These are phyloP conservation scores for Ballota nigra DNA, from an alignment of 257 asterid species.

Conservation along the genomic window DNA sequence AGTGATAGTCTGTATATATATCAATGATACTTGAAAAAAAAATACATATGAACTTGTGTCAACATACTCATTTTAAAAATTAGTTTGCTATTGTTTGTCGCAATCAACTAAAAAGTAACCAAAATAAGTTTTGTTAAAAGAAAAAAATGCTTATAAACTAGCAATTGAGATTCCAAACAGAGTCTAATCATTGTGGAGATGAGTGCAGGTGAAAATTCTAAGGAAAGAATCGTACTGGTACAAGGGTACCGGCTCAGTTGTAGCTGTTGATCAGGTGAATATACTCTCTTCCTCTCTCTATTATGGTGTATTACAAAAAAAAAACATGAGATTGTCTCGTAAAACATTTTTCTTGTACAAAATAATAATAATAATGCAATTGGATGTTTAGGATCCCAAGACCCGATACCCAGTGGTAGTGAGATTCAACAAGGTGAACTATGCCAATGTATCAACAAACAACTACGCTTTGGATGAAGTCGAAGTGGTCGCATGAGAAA, in stretches of 20 bases:
- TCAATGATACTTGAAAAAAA: too few relatives aligned
- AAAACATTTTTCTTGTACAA: too few relatives aligned
- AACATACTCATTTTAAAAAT: too few relatives aligned
- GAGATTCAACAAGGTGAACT: slow-evolving; percentile 88
- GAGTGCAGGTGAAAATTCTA: slow-evolving; percentile 71
- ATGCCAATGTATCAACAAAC: slow-evolving; percentile 92
- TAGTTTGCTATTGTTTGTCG: too few relatives aligned
- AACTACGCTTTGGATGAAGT: slow-evolving; percentile 92
- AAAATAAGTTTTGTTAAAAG: not conserved
- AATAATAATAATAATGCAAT: too few relatives aligned
- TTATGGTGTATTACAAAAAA: too few relatives aligned
- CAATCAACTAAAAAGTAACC: not conserved
- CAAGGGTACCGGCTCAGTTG: slow-evolving; percentile 91
- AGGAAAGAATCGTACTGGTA: slow-evolving; percentile 94
- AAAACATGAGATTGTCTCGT: too few relatives aligned
- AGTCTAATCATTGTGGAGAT: too few relatives aligned
- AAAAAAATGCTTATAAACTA: too few relatives aligned
- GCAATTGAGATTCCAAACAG: not conserved
- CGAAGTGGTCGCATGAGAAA: slow-evolving; percentile 31
- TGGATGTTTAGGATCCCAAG: slow-evolving; percentile 84
- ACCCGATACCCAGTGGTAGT: slow-evolving; percentile 91
- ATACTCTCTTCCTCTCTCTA: too few relatives aligned
- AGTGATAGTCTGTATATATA: too few relatives aligned
- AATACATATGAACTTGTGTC: too few relatives aligned
- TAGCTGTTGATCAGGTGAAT: slow-evolving; percentile 94